Evolutionary conservation across 768 basidiomycete genomes (phyloP).

Genomic region (Boletus rubroflammeus): DNA sequence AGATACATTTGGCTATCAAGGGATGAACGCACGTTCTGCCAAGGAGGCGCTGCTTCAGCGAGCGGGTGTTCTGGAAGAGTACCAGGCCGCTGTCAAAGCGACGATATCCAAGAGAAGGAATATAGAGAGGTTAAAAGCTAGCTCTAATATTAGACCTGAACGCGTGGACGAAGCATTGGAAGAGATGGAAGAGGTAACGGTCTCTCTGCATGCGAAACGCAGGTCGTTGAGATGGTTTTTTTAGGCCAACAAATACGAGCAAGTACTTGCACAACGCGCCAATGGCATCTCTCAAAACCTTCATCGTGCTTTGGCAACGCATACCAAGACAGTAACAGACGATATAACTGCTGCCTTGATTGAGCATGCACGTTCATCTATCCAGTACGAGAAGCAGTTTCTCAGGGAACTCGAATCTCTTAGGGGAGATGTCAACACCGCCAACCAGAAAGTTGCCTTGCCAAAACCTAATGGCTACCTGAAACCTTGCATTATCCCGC

Average conservation of each 20-base stretch:
- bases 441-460: constrained; percentile 55
- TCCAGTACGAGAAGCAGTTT: constrained; percentile 89
- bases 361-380: constrained; percentile 87
- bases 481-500: constrained; percentile 57
- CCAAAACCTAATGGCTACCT: constrained; percentile 48
- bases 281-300: constrained; percentile 93
- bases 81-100: constrained; percentile 87
- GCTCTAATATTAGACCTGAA: constrained; percentile 79
- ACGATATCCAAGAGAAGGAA: constrained; percentile 90
- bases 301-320: constrained; percentile 78
- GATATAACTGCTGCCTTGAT: constrained; percentile 88
- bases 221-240: constrained; percentile 9
- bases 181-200: constrained; percentile 83
- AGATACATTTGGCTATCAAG: constrained; percentile 96
- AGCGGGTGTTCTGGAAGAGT: constrained; percentile 88
- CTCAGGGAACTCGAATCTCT: constrained; percentile 86
- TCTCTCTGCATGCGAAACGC: background rate
- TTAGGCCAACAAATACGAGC: constrained; percentile 89
- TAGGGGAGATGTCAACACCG: constrained; percentile 66
- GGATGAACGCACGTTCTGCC: constrained; percentile 93
- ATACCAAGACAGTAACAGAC: constrained; percentile 84
- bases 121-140: constrained; percentile 85
- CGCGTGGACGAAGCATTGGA: constrained; percentile 89
- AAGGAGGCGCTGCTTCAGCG: constrained; percentile 92
- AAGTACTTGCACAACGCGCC: constrained; percentile 77